phyloP scores from a whole-genome alignment of 1,284 basidiomycete species.

The Ceratobasidium sp. region DNA sequence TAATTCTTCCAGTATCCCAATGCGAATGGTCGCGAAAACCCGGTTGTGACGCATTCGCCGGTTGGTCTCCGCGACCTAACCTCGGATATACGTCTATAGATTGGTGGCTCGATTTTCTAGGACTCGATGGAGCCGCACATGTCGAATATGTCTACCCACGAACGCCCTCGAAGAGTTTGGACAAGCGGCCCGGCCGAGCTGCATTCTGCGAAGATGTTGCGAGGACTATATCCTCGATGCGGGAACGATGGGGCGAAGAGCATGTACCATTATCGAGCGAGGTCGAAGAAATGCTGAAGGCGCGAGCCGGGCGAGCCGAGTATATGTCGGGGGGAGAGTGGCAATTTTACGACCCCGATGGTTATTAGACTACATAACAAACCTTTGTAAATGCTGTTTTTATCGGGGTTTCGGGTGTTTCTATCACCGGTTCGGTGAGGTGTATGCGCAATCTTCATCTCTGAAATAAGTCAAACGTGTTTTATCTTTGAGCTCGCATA shows the following conservation, averaged over 20 bases:
- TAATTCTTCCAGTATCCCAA: slow-evolving; percentile 16
- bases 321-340: no score
- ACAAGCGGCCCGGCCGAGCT: neutral
- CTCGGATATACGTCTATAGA: neutral
- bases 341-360: neutral
- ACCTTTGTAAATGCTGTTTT: no score
- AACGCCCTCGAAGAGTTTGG: neutral
- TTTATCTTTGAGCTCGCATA: no score
- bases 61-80: slow-evolving; percentile 27
- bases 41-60: neutral
- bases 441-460: neutral
- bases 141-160: neutral
- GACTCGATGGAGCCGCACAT: slow-evolving; percentile 2
- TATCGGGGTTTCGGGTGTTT: neutral
- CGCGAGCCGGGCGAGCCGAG: neutral
- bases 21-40: slow-evolving; percentile 19
- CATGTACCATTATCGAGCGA: neutral
- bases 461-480: slow-evolving; percentile 9
- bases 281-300: neutral
- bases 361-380: no score
- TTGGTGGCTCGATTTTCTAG: slow-evolving; percentile 31
- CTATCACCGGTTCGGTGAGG: neutral
- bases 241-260: neutral
- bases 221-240: neutral
- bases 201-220: slow-evolving; percentile 12